phyloP scores from a whole-genome alignment of 352 stramenopile genomes.

The Pythium plurisporium region DNA sequence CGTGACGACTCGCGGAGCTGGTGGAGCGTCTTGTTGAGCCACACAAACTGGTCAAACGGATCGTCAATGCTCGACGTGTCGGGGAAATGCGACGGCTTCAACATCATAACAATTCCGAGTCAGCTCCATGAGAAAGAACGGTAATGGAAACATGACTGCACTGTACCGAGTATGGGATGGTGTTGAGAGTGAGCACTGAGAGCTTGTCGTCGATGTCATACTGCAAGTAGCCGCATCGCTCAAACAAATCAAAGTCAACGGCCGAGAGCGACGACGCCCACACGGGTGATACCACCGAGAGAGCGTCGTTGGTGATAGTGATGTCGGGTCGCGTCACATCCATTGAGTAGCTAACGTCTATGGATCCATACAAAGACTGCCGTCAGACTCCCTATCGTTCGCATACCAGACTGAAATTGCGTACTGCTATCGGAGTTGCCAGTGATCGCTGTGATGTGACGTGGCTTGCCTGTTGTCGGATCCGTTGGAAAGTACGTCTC shows the following conservation, averaged over 20 bases:
- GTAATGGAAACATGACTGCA: background rate
- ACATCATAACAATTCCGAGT: background rate
- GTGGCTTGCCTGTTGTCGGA: slow-evolving; percentile 9
- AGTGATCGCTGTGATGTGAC: slow-evolving; percentile 70
- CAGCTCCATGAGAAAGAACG: background rate
- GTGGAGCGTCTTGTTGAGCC: slow-evolving; percentile 77
- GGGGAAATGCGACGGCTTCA: slow-evolving; percentile 68
- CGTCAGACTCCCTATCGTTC: background rate
- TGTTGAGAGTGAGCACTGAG: slow-evolving; percentile 73
- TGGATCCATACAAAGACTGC: too few species aligned
- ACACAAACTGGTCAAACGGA: slow-evolving; percentile 88
- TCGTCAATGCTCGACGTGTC: slow-evolving; percentile 64
- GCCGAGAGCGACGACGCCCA: slow-evolving; percentile 52
- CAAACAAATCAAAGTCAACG: slow-evolving; percentile 50
- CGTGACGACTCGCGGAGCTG: slow-evolving; percentile 35
- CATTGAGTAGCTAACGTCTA: slow-evolving; percentile 62
- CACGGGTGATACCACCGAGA: slow-evolving; percentile 42
- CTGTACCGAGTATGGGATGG: slow-evolving; percentile 67
- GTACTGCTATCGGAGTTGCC: slow-evolving; percentile 74
- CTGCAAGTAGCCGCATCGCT: slow-evolving; percentile 51
- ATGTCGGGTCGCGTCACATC: slow-evolving; percentile 55
- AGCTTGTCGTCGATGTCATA: slow-evolving; percentile 67
- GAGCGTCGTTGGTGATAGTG: slow-evolving; percentile 44
- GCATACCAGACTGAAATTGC: background rate
- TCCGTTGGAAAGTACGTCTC: slow-evolving; percentile 62